These are phyloP conservation scores for Eimeria necatrix DNA, from an alignment of 169 alveolate species.

Conservation along the genomic window DNA sequence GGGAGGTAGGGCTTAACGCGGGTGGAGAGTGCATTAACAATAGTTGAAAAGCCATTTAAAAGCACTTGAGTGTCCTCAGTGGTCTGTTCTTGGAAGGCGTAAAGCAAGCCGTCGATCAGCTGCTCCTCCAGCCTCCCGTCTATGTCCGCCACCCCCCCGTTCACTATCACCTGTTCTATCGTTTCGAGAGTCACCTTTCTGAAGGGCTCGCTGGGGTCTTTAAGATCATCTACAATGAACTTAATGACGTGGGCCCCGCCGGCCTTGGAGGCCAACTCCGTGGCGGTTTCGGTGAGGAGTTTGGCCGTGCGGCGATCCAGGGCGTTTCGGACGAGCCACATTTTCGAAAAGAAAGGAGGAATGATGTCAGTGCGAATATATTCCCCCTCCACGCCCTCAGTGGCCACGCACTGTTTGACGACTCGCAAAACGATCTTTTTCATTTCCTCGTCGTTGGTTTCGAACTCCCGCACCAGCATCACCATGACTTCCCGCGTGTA, in stretches of 20 bases:
- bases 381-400: conserved; percentile 98
- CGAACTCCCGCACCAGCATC: conserved; percentile 97
- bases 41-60: conserved; percentile 98
- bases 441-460: conserved; percentile 99
- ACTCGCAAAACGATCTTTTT: conserved; percentile 97
- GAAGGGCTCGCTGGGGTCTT: conserved; percentile 95
- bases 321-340: conserved; percentile 97
- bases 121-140: conserved; percentile 97
- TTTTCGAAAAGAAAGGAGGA: conserved; percentile 97
- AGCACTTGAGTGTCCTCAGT: conserved; percentile 97
- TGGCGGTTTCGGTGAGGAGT: conserved; percentile 98
- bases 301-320: conserved; percentile 96
- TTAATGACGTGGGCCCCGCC: conserved; percentile 96
- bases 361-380: conserved; percentile 97
- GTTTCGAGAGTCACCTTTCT: conserved; percentile 99
- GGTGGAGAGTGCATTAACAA: conserved; percentile 97
- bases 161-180: conserved; percentile 96
- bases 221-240: conserved; percentile 93
- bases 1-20: conserved; percentile 98
- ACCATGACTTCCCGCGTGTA: conserved; percentile 98
- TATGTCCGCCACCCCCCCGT: conserved; percentile 97
- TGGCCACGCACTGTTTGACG: conserved; percentile 98
- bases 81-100: conserved; percentile 98
- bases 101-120: conserved; percentile 98
- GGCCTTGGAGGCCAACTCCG: conserved; percentile 97